These are phyloP conservation scores for Stephanodiscus minutulus DNA, from an alignment of 108 stramenopile species.

Conservation along the genomic window DNA sequence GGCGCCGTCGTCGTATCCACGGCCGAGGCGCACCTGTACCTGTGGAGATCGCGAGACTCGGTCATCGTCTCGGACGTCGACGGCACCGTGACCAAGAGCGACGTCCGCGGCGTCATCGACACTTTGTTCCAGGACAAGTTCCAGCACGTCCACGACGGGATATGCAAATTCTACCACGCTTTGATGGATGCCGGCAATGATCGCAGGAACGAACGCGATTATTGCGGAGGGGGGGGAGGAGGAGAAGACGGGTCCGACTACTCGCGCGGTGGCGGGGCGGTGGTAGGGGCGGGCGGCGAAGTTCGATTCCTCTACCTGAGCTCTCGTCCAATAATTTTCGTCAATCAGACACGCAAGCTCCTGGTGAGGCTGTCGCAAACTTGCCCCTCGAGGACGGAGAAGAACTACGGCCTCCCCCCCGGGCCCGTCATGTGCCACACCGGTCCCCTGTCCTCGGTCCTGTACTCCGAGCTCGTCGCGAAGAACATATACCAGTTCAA, in stretches of 20 bases:
- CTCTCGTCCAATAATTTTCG: constrained; percentile 68
- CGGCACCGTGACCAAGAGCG: constrained; percentile 83
- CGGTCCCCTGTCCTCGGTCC: constrained; percentile 60
- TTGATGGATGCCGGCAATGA: constrained; percentile 22
- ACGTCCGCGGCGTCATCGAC: constrained; percentile 73
- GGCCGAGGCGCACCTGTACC: constrained; percentile 58
- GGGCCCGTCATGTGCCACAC: constrained; percentile 77
- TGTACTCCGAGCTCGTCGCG: constrained; percentile 71
- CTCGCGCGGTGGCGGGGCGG: background rate
- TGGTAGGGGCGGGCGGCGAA: constrained; percentile 37
- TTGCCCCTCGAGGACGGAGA: background rate
- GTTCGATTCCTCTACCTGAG: constrained; percentile 75
- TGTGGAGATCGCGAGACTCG: constrained; percentile 64
- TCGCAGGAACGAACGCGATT: background rate
- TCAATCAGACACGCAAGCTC: constrained; percentile 67
- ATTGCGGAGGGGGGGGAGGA: background rate
- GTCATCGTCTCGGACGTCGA: constrained; percentile 79
- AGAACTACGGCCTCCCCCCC: constrained; percentile 51
- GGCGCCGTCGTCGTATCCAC: constrained; percentile 43
- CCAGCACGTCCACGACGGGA: constrained; percentile 60
- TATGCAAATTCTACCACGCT: constrained; percentile 65
- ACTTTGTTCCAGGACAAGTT: constrained; percentile 67
- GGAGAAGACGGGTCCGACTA: background rate
- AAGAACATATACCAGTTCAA: constrained; percentile 74
- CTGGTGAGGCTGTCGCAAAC: constrained; percentile 37